Evolutionary conservation across 192 early-diverging fungal genomes (phyloP).

Genomic region (Podila clonocystis): DNA sequence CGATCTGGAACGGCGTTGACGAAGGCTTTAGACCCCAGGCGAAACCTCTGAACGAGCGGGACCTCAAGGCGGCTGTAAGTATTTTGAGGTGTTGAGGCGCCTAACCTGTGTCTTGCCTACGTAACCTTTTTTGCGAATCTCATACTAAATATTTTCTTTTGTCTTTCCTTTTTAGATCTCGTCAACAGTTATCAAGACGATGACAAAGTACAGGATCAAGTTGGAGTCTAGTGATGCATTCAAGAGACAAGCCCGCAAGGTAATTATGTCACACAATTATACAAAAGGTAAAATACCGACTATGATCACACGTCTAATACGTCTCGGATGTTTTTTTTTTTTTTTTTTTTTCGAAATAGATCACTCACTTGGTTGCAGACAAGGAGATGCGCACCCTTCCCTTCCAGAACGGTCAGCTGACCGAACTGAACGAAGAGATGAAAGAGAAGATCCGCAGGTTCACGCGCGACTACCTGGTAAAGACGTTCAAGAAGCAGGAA

Average conservation of each 20-base stretch:
- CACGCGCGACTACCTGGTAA: constrained; percentile 53
- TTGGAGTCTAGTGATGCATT: constrained; percentile 60
- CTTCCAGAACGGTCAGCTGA: constrained; percentile 47
- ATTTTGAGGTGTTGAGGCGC: no score
- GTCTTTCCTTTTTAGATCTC: constrained; percentile 10
- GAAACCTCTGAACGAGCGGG: constrained; percentile 40
- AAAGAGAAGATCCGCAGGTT: constrained; percentile 61
- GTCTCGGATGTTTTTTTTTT: background rate
- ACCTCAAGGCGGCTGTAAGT: constrained; percentile 44
- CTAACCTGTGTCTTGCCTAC: no score
- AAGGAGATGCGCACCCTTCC: constrained; percentile 55
- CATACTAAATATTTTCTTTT: background rate
- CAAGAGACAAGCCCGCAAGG: constrained; percentile 60
- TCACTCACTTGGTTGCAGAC: constrained; percentile 64
- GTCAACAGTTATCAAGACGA: constrained; percentile 42
- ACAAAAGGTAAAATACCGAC: background rate
- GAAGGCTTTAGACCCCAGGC: constrained; percentile 13
- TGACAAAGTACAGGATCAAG: constrained; percentile 54
- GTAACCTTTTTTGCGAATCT: no score
- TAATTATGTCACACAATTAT: background rate
- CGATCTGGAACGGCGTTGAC: constrained; percentile 21
- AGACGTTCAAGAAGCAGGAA: constrained; percentile 41
- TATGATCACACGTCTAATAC: background rate
- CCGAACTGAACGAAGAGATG: constrained; percentile 43
- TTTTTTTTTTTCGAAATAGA: constrained; percentile 3